These are phyloP conservation scores for Saprolegnia diclina DNA, from an alignment of 352 stramenopile species.

Conservation along the genomic window DNA sequence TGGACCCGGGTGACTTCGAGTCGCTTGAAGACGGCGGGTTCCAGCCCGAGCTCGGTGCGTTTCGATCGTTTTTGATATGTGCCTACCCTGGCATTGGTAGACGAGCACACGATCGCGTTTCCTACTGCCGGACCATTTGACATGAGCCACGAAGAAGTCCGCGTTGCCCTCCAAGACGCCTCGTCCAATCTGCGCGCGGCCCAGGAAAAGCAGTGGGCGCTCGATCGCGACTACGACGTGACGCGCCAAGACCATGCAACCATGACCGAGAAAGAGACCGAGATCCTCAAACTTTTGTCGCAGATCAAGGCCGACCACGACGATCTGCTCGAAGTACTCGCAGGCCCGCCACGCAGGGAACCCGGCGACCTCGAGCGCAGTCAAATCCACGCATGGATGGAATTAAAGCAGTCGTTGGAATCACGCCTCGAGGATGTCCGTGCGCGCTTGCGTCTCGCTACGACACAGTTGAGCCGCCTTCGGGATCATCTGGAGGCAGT, in stretches of 20 bases:
- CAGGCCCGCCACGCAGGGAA: slow-evolving; percentile 56
- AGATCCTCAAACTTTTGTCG: slow-evolving; percentile 43
- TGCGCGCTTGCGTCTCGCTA: background rate
- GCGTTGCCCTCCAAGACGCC: slow-evolving; percentile 45
- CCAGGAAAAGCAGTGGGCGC: slow-evolving; percentile 47
- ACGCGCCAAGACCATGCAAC: slow-evolving; percentile 35
- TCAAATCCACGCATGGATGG: slow-evolving; percentile 41
- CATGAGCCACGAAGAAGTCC: slow-evolving; percentile 44
- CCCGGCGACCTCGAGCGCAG: slow-evolving; percentile 52
- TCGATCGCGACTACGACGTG: slow-evolving; percentile 28
- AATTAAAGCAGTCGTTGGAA: slow-evolving; percentile 42
- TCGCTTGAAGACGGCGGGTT: slow-evolving; percentile 42
- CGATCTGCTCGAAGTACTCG: slow-evolving; percentile 40
- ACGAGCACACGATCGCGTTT: slow-evolving; percentile 49
- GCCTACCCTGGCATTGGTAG: slow-evolving; percentile 27
- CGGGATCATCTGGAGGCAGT: slow-evolving; percentile 33
- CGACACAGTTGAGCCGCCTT: slow-evolving; percentile 23
- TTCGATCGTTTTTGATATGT: slow-evolving; percentile 17
- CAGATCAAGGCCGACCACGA: slow-evolving; percentile 45
- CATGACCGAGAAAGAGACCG: slow-evolving; percentile 46
- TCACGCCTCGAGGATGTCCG: background rate
- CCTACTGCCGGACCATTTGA: slow-evolving; percentile 40
- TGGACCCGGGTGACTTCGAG: slow-evolving; percentile 49
- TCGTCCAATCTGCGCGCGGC: slow-evolving; percentile 46
- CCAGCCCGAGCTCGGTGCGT: slow-evolving; percentile 46